Evolutionary conservation across 2,329 filamentous ascomycete species (phyloP), one percentile per base, ranked within the genome.

Genomic region (Paraphoma sp.): DNA sequence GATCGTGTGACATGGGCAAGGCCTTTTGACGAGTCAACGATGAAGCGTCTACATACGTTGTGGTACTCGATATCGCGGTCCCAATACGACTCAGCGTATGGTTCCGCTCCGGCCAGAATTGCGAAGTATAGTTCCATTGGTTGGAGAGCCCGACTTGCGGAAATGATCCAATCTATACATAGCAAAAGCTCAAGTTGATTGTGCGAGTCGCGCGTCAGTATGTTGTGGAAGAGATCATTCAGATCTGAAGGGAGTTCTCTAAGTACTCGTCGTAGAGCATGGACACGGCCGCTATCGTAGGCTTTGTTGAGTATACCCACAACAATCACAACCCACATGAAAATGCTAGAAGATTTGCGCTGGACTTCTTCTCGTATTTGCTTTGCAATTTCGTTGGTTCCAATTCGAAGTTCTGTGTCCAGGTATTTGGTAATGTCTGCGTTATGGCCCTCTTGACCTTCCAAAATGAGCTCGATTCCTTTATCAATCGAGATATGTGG

Each of bases 221-320:
- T 63, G 14, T 83, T 73, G 2, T 72, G 74, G 56, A 89, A 87
- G 0, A 88, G 62, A 0, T 82, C 72, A 36, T 76, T 64, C 0
- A 88, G 70, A 0, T 74, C 6, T 3, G 10, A 11, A 38, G 33
- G 33, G 6, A 38, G 10, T 2, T 38, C n/a, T 3, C 6, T 3
- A 6, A 38, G 33, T 6, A 38, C n/a, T 38, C n/a, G 10, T 6
- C n/a, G 33, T 11, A 38, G 33, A 38, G 33, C 6, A 6, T 38
- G 33, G 33, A 3, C n/a, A 2, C 33, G 33, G 33, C 33, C 33
- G n/a, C 33, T 38, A 6, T 38, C 33, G n/a, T 38, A 38, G 3
- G 33, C 33, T 6, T 38, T 38, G 33, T 38, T 38, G 33, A 38
- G 33, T 11, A 38, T 38, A 3, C 33, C 33, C 10, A 38, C 33